phyloP scores from a whole-genome alignment of 305 asterid genomes.

The Fraxinus floribunda region DNA sequence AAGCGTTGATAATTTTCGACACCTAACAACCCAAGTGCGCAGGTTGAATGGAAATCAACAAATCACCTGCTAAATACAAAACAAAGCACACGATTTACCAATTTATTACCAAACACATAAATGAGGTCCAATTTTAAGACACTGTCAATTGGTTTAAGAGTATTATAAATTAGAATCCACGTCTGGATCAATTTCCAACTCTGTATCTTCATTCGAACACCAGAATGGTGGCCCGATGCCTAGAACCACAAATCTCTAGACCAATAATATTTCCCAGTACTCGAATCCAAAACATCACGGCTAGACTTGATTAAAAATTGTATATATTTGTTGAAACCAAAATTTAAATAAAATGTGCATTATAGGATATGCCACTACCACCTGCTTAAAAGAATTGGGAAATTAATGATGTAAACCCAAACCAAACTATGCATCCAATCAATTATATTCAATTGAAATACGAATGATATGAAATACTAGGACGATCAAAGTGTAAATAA shows the following conservation, averaged over 20 bases:
- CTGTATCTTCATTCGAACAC: background rate
- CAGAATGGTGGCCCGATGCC: background rate
- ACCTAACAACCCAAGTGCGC: background rate
- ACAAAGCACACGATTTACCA: background rate
- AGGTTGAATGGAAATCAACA: background rate
- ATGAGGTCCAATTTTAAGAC: background rate
- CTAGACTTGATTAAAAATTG: background rate
- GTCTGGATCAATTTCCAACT: background rate
- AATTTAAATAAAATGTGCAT: background rate
- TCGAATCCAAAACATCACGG: background rate
- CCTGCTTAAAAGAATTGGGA: background rate
- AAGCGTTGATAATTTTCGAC: background rate
- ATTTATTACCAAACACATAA: background rate
- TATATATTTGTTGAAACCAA: background rate
- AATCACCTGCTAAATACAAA: conserved; percentile 12
- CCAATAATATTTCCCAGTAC: background rate
- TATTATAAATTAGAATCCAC: background rate
- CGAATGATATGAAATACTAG: background rate
- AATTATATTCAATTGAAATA: background rate
- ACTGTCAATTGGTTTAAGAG: background rate
- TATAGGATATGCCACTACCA: background rate
- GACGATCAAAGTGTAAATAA: background rate
- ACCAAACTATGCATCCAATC: background rate
- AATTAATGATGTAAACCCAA: background rate
- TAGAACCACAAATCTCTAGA: background rate